Conservation (phyloP, 1,139 yeast genomes). For the Pichia sp. region DNA sequence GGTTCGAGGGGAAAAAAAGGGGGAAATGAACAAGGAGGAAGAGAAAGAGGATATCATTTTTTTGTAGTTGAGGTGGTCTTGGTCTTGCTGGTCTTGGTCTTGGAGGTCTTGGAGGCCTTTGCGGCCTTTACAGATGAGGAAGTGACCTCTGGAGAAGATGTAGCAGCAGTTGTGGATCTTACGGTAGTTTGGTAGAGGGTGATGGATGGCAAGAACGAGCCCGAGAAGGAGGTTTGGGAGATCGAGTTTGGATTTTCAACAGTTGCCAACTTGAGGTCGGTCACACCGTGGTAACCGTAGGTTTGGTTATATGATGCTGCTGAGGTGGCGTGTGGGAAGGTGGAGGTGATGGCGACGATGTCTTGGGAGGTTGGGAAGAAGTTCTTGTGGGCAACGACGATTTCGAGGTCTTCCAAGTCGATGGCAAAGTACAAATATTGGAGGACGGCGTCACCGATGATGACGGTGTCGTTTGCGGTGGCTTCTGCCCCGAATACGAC, state of each 20-base stretch:
- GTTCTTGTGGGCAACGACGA: conserved; percentile 63
- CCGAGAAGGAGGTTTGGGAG: conserved; percentile 13
- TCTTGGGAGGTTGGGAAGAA: conserved; percentile 38
- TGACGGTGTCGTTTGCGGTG: conserved; percentile 26
- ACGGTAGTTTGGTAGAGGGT: conserved; percentile 10
- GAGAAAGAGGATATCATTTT: not conserved
- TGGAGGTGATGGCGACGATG: conserved; percentile 11
- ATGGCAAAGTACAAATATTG: conserved; percentile 70
- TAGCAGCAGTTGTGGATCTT: not conserved
- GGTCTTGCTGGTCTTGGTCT: not conserved
- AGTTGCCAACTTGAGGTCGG: conserved; percentile 16
- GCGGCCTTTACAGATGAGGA: not conserved
- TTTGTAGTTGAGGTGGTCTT: not conserved
- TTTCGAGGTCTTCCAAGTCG: conserved; percentile 60
- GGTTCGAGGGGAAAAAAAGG: not conserved
- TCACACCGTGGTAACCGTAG: conserved; percentile 17
- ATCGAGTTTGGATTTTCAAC: conserved; percentile 15
- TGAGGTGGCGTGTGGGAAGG: conserved; percentile 17
- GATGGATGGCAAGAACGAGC: conserved; percentile 11
- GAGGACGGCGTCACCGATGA: conserved; percentile 68
- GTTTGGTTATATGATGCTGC: conserved; percentile 14
- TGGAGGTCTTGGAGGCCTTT: not conserved
- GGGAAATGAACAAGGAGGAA: not conserved
- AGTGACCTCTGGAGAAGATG: not conserved
- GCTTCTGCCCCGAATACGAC: conserved; percentile 35